phyloP scores from a whole-genome alignment of 306 rosid species.

The Quercus robur region DNA sequence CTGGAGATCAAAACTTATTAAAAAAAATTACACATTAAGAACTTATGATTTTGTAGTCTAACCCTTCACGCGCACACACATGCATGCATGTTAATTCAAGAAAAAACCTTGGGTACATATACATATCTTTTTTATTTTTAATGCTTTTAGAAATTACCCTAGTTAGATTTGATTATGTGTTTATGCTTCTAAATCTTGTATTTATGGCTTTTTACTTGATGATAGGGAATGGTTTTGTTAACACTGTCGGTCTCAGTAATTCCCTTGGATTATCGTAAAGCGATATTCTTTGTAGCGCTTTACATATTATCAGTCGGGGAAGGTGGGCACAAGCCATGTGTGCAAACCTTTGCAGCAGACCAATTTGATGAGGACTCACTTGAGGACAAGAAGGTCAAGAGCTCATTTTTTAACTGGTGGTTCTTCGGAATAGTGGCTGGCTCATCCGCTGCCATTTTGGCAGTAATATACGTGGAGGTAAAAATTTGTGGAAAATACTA shows the following conservation, averaged over 20 bases:
- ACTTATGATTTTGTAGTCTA: too few species aligned
- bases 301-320: slow-evolving; percentile 56
- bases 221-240: slow-evolving; percentile 50
- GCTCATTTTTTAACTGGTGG: slow-evolving; percentile 86
- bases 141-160: neutral
- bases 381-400: slow-evolving; percentile 51
- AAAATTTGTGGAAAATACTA: neutral
- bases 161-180: neutral
- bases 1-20: too few species aligned
- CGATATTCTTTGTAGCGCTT: slow-evolving; percentile 14
- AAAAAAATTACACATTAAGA: too few species aligned
- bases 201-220: neutral
- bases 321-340: slow-evolving; percentile 80
- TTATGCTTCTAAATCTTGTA: neutral
- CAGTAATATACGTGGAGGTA: slow-evolving; percentile 65
- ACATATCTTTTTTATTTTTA: neutral
- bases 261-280: slow-evolving; percentile 5
- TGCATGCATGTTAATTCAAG: neutral
- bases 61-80: too few species aligned
- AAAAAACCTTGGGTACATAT: neutral
- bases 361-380: slow-evolving; percentile 62
- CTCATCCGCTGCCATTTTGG: slow-evolving; percentile 34
- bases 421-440: slow-evolving; percentile 54
- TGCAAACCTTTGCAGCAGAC: slow-evolving; percentile 80
- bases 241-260: slow-evolving; percentile 46